Conservation (phyloP, 2,329 filamentous ascomycete genomes). For the Mycogone perniciosa region DNA sequence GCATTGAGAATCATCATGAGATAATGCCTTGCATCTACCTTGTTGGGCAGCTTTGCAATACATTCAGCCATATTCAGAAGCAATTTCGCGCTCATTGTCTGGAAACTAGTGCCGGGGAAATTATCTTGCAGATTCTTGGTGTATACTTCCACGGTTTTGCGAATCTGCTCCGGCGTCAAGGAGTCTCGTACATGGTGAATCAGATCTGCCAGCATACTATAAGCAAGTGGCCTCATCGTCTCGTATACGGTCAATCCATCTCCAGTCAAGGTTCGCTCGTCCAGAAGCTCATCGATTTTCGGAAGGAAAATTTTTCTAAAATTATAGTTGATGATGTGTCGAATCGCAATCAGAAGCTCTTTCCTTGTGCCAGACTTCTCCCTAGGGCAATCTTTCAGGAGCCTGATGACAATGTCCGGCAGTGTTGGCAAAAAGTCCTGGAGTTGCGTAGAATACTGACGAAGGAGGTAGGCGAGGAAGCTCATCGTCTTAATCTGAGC, state of each 20-base stretch:
- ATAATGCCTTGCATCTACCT: constrained; percentile 90
- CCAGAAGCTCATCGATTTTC: constrained; percentile 90
- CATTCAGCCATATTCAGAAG: constrained; percentile 97
- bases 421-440: constrained; percentile 81
- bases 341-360: constrained; percentile 89
- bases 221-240: constrained; percentile 89
- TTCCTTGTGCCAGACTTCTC: constrained; percentile 93
- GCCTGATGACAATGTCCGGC: constrained; percentile 81
- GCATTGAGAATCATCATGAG: constrained; percentile 96
- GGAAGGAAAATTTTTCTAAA: constrained; percentile 90
- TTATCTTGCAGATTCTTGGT: constrained; percentile 93
- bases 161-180: constrained; percentile 84
- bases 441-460: constrained; percentile 81
- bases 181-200: constrained; percentile 94
- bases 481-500: constrained; percentile 99
- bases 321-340: constrained; percentile 99
- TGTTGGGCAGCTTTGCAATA: constrained; percentile 89
- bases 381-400: constrained; percentile 87
- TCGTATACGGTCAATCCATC: constrained; percentile 96
- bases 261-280: constrained; percentile 89
- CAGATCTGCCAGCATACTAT: constrained; percentile 96
- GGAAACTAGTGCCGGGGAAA: constrained; percentile 95
- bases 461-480: constrained; percentile 85
- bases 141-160: constrained; percentile 93
- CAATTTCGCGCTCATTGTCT: constrained; percentile 98